These are phyloP conservation scores for Anethum foeniculum DNA, from an alignment of 140 eudicot species.

Conservation along the genomic window DNA sequence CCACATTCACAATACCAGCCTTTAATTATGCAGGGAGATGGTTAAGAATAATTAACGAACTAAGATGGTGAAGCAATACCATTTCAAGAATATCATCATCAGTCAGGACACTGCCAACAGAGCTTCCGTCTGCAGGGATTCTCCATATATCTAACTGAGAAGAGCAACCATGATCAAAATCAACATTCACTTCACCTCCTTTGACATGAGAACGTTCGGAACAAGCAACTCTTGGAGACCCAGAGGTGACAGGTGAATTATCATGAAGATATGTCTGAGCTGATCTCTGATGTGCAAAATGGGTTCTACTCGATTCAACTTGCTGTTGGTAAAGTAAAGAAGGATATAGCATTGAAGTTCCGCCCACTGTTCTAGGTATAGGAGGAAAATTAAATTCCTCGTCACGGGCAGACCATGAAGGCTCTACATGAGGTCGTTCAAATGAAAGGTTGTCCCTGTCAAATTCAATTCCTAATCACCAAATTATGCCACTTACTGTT, in stretches of 20 bases:
- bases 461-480: conserved; percentile 10
- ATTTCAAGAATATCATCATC: conserved; percentile 90
- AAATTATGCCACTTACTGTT: conserved; percentile 7
- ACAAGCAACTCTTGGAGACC: conserved; percentile 17
- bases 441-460: conserved; percentile 22
- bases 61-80: conserved; percentile 35
- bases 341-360: conserved; percentile 43
- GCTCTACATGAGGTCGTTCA: conserved; percentile 29
- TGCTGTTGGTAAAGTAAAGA: conserved; percentile 54
- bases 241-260: conserved; percentile 22
- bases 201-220: conserved; percentile 16
- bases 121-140: conserved; percentile 45
- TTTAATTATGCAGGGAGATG: background rate
- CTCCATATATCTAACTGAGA: conserved; percentile 42
- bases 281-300: conserved; percentile 26
- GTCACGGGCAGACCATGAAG: conserved; percentile 32
- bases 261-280: conserved; percentile 25
- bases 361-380: conserved; percentile 21
- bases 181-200: conserved; percentile 24
- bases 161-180: conserved; percentile 29
- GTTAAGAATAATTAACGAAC: background rate
- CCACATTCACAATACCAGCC: background rate
- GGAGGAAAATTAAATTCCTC: conserved; percentile 35
- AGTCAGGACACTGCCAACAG: conserved; percentile 44
- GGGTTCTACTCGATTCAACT: conserved; percentile 36